phyloP scores from a whole-genome alignment of 768 basidiomycete genomes.

The Podaxis sp. region DNA sequence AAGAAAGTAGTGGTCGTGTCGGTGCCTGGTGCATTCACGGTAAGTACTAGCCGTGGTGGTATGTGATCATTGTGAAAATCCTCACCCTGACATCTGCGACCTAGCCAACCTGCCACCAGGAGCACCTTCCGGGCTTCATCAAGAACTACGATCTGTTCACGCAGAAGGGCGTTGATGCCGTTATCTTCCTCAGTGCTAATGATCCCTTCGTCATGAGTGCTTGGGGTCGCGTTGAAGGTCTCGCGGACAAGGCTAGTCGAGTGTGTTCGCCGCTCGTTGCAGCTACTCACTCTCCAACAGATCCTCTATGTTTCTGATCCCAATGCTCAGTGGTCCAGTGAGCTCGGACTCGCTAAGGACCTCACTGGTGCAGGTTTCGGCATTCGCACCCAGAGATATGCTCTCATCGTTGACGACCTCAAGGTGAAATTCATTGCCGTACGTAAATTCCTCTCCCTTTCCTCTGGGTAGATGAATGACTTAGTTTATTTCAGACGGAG shows the following conservation, averaged over 20 bases:
- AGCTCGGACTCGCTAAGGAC: constrained; percentile 52
- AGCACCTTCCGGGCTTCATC: constrained; percentile 65
- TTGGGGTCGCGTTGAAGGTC: constrained; percentile 52
- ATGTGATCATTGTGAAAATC: not conserved
- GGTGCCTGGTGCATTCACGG: constrained; percentile 81
- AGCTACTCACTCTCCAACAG: constrained; percentile 25
- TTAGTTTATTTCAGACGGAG: constrained; percentile 36
- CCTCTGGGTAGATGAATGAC: constrained; percentile 8
- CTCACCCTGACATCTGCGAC: not conserved
- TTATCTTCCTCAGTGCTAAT: constrained; percentile 75
- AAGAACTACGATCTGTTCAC: constrained; percentile 69
- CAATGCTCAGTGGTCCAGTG: constrained; percentile 49
- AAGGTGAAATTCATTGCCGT: constrained; percentile 65
- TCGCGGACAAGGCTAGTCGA: constrained; percentile 58
- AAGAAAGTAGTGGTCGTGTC: constrained; percentile 79
- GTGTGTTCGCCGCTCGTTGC: not conserved
- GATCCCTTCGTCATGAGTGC: constrained; percentile 74
- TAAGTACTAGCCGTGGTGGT: constrained; percentile 35
- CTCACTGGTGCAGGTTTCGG: constrained; percentile 46
- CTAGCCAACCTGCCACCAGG: constrained; percentile 60
- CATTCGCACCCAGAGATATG: constrained; percentile 56
- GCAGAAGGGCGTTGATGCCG: constrained; percentile 68
- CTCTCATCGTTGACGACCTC: constrained; percentile 64
- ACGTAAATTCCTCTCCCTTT: constrained; percentile 16
- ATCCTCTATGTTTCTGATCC: constrained; percentile 58